Percentiles rank a stretch among this genome's conserved stretches.
Conservation (phyloP, 192 early-diverging fungal species). For the Coemansia sp. region DNA sequence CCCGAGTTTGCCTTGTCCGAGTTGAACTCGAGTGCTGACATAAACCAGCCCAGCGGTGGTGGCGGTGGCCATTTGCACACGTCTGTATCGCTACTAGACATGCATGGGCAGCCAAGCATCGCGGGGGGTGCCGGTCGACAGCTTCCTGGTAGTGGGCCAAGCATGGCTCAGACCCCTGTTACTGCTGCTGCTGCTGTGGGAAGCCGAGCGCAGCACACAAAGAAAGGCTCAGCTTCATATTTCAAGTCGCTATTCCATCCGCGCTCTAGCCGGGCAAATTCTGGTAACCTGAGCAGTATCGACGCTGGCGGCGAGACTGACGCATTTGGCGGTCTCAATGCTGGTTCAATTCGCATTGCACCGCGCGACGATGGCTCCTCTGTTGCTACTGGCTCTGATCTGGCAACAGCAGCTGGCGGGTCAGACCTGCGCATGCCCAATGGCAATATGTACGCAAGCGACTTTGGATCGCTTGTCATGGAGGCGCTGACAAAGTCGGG, state of each 20-base stretch:
- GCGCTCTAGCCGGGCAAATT: conserved; percentile 35
- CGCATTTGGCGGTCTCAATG: conserved; percentile 13
- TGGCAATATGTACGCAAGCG: conserved; percentile 55
- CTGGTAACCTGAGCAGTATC: conserved; percentile 9
- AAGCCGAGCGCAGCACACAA: conserved; percentile 25
- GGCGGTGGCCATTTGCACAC: conserved; percentile 2
- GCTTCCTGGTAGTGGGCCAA: not conserved
- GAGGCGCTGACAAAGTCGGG: conserved; percentile 55
- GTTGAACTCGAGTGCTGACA: not conserved
- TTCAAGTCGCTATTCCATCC: conserved; percentile 51
- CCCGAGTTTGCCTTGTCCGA: conserved; percentile 1
- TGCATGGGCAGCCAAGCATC: conserved; percentile 3
- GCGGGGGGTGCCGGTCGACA: not conserved
- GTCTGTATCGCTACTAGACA: conserved; percentile 1
- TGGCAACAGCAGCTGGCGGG: conserved; percentile 16
- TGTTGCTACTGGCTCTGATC: not conserved
- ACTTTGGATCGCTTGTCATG: conserved; percentile 54
- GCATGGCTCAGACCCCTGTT: not conserved
- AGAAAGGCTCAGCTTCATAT: conserved; percentile 52
- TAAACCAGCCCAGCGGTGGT: not conserved
- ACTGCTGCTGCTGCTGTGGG: conserved; percentile 1
- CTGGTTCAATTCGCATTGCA: conserved; percentile 25
- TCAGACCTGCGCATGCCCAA: conserved; percentile 27
- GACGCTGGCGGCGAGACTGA: conserved; percentile 17
- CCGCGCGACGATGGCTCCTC: conserved; percentile 23